Conservation (phyloP, 768 basidiomycete species). For the Boletus patriciae region DNA sequence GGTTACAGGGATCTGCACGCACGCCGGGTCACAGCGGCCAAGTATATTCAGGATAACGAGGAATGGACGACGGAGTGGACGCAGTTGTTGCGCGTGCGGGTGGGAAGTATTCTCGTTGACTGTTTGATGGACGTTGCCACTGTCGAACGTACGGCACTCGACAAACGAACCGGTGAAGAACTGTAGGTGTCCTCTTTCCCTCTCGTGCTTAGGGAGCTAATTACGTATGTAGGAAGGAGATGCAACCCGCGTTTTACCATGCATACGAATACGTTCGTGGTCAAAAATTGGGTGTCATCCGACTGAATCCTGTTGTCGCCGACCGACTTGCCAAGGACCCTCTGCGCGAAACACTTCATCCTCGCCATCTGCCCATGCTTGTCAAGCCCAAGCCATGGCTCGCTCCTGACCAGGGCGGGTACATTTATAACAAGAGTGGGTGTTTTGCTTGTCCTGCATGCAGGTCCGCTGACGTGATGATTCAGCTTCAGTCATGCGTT, state of each 20-base stretch:
- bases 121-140: constrained; percentile 82
- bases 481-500: constrained; percentile 80
- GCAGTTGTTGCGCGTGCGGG: constrained; percentile 66
- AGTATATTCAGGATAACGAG: constrained; percentile 63
- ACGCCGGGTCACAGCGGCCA: constrained; percentile 64
- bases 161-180: constrained; percentile 58
- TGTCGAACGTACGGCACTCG: constrained; percentile 58
- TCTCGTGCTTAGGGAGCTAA: constrained; percentile 4
- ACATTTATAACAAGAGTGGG: constrained; percentile 75
- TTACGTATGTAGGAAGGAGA: constrained; percentile 53
- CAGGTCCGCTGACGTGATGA: not conserved
- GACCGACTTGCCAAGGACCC: constrained; percentile 76
- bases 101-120: constrained; percentile 83
- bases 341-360: constrained; percentile 72
- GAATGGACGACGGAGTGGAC: constrained; percentile 84
- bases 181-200: constrained; percentile 46
- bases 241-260: constrained; percentile 89
- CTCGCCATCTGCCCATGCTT: constrained; percentile 95
- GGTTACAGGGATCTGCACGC: constrained; percentile 64
- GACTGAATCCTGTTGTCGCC: constrained; percentile 77
- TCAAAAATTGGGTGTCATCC: constrained; percentile 88
- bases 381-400: constrained; percentile 89
- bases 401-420: constrained; percentile 73
- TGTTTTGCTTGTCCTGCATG: constrained; percentile 1
- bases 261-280: constrained; percentile 93